These are phyloP conservation scores for Penicillium maclennaniae DNA, from an alignment of 495 filamentous ascomycete genomes.

Conservation along the genomic window DNA sequence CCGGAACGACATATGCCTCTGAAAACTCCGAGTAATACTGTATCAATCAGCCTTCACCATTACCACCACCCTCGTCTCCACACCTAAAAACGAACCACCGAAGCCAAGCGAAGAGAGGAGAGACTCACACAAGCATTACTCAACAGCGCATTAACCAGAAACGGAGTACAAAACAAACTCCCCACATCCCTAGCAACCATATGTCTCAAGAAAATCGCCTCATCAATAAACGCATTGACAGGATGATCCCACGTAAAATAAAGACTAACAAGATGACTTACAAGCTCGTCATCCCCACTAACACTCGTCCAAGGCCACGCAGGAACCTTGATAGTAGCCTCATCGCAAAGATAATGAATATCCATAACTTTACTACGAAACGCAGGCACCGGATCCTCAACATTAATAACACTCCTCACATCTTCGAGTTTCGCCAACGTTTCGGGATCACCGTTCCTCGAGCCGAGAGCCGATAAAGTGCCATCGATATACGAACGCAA, in stretches of 20 bases:
- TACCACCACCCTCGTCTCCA: conserved; percentile 1
- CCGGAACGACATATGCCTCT: conserved; percentile 40
- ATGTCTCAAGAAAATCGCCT: conserved; percentile 46
- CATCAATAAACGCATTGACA: conserved; percentile 46
- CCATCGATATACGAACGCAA: conserved; percentile 35
- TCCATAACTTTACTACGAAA: conserved; percentile 47
- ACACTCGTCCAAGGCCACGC: conserved; percentile 51
- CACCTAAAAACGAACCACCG: too few species aligned
- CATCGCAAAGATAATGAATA: conserved; percentile 42
- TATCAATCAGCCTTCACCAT: background rate
- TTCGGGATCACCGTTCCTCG: background rate
- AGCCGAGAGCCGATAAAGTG: conserved; percentile 22
- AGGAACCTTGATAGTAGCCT: conserved; percentile 39
- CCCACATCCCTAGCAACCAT: conserved; percentile 32
- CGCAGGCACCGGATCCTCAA: conserved; percentile 32
- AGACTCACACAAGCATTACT: conserved; percentile 45
- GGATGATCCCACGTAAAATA: conserved; percentile 57
- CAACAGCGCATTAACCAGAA: conserved; percentile 53
- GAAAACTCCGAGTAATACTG: conserved; percentile 47
- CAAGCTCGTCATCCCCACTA: conserved; percentile 46
- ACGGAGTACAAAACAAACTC: conserved; percentile 47
- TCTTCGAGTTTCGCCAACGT: conserved; percentile 26
- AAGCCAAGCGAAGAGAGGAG: background rate
- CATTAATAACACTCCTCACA: conserved; percentile 25
- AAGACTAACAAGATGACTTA: conserved; percentile 49